Conservation (phyloP, 495 filamentous ascomycete species). For the Pseudomonodictys pantanalensis region DNA sequence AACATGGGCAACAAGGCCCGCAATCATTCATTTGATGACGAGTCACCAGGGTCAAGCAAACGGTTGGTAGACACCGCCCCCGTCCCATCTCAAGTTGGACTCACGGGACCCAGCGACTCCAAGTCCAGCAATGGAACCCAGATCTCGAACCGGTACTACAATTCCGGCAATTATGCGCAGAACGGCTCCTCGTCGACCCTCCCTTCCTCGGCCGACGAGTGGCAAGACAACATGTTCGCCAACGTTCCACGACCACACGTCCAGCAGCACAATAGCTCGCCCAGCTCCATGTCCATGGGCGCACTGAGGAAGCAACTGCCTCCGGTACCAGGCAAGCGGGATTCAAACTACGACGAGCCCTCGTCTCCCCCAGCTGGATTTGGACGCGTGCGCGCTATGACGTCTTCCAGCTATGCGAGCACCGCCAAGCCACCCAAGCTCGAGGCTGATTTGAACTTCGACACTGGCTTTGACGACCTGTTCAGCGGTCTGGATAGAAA, state of each 20-base stretch:
- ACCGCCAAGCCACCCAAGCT: slow-evolving; percentile 42
- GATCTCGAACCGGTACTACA: slow-evolving; percentile 19
- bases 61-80: slow-evolving; percentile 24
- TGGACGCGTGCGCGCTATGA: slow-evolving; percentile 31
- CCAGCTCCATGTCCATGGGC: slow-evolving; percentile 2
- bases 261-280: slow-evolving; percentile 12
- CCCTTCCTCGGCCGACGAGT: slow-evolving; percentile 30
- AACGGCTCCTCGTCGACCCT: slow-evolving; percentile 31
- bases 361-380: neutral
- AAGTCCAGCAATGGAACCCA: slow-evolving; percentile 32
- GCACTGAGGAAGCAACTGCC: slow-evolving; percentile 11
- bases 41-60: slow-evolving; percentile 22
- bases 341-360: neutral
- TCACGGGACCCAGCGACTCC: slow-evolving; percentile 24
- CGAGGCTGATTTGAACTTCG: slow-evolving; percentile 31
- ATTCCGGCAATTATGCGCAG: slow-evolving; percentile 10
- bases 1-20: slow-evolving; percentile 19
- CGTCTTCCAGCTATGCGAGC: slow-evolving; percentile 43
- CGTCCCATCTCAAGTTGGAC: neutral
- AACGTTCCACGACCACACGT: slow-evolving; percentile 15
- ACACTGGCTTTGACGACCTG: slow-evolving; percentile 37
- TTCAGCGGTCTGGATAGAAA: slow-evolving; percentile 33
- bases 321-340: slow-evolving; percentile 1
- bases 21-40: slow-evolving; percentile 31
- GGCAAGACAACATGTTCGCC: slow-evolving; percentile 28